These are phyloP conservation scores for Dendrobium catenatum DNA, from an alignment of 106 monocot genomes.

Conservation along the genomic window DNA sequence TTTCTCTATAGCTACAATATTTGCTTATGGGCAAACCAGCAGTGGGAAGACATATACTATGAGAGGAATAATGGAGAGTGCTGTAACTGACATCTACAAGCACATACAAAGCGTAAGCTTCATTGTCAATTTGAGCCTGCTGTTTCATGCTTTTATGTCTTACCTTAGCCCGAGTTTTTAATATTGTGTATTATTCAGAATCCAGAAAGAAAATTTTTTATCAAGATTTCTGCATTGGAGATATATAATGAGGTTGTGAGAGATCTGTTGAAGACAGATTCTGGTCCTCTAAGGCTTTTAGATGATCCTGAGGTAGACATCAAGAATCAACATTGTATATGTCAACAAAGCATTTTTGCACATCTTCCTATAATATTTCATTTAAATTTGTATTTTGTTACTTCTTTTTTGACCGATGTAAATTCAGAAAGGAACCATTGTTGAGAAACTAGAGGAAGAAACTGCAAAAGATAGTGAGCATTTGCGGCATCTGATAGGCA, in stretches of 20 bases:
- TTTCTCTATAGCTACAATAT: conserved; percentile 75
- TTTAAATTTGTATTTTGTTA: not conserved
- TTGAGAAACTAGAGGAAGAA: conserved; percentile 91
- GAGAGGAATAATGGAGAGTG: conserved; percentile 86
- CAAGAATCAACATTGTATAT: not conserved
- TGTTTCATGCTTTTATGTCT: not conserved
- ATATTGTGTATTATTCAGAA: conserved; percentile 26
- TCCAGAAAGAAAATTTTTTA: conserved; percentile 62
- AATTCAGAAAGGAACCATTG: conserved; percentile 84
- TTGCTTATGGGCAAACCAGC: conserved; percentile 99
- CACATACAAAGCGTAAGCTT: conserved; percentile 80
- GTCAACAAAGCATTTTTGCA: not conserved
- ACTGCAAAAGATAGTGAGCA: conserved; percentile 73
- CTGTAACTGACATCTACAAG: conserved; percentile 83
- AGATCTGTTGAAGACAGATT: conserved; percentile 81
- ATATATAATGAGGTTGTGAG: conserved; percentile 93
- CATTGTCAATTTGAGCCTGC: not conserved
- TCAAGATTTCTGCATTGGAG: conserved; percentile 93
- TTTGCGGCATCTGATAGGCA: conserved; percentile 68
- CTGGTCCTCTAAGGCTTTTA: conserved; percentile 77
- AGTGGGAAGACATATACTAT: conserved; percentile 22
- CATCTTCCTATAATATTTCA: not conserved
- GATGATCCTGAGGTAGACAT: conserved; percentile 94
- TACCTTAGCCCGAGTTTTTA: not conserved
- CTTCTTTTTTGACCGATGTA: not conserved